phyloP scores from a whole-genome alignment of 1,139 yeast species.

The Taphrina deformans region DNA sequence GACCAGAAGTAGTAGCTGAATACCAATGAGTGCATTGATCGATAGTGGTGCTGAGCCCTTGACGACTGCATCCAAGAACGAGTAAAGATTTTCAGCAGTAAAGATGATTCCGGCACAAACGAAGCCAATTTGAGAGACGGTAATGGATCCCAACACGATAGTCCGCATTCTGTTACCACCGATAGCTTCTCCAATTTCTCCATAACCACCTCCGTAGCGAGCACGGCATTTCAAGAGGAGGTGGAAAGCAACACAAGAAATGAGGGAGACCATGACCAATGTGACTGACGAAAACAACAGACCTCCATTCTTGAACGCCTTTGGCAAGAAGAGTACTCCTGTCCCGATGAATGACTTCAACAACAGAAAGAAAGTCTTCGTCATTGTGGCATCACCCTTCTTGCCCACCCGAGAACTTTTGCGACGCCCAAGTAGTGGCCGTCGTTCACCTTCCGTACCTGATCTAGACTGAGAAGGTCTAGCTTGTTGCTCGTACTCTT shows the following conservation, averaged over 20 bases:
- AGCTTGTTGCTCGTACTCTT: constrained; percentile 37
- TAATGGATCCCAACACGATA: constrained; percentile 71
- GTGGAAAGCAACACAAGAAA: constrained; percentile 85
- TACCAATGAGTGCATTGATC: constrained; percentile 41
- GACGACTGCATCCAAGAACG: constrained; percentile 50
- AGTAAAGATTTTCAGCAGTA: constrained; percentile 81
- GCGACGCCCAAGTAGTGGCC: constrained; percentile 28
- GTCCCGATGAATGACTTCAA: constrained; percentile 94
- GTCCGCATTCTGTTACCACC: constrained; percentile 71
- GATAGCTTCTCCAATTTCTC: constrained; percentile 76
- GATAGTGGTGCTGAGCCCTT: constrained; percentile 30
- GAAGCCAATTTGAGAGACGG: constrained; percentile 88
- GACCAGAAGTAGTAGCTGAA: constrained; percentile 68
- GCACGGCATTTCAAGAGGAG: constrained; percentile 64
- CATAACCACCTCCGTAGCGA: constrained; percentile 72
- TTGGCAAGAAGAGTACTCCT: constrained; percentile 90
- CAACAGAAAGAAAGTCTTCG: constrained; percentile 68
- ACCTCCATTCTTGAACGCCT: constrained; percentile 78
- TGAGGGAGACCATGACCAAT: constrained; percentile 64
- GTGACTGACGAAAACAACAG: constrained; percentile 66
- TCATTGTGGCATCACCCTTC: constrained; percentile 54
- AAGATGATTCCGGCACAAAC: constrained; percentile 92
- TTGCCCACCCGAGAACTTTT: constrained; percentile 31
- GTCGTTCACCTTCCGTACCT: constrained; percentile 30
- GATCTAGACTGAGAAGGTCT: constrained; percentile 16